Percentiles rank a stretch among this genome's conserved stretches.
phyloP scores from a whole-genome alignment of 352 stramenopile species.

The Pythium phragmiticola region DNA sequence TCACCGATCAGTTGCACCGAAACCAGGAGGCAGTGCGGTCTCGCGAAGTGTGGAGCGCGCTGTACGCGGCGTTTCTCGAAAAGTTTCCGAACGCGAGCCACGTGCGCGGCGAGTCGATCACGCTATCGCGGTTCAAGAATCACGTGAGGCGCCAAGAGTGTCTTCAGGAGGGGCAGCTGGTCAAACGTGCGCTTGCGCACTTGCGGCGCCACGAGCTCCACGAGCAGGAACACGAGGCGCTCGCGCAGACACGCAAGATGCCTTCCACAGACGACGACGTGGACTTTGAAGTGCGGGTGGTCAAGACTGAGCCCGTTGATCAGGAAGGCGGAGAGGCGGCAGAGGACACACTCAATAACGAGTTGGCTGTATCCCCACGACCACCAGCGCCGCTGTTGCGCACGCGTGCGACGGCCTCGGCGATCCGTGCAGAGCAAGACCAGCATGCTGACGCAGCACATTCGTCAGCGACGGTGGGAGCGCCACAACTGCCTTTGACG shows the following conservation, averaged over 20 bases:
- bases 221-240: neutral
- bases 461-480: neutral
- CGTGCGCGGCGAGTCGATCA: neutral
- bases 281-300: neutral
- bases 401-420: slow-evolving; percentile 8
- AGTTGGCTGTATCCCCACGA: neutral
- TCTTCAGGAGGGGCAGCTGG: neutral
- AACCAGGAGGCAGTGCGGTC: neutral
- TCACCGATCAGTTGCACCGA: slow-evolving; percentile 12
- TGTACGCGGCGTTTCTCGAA: slow-evolving; percentile 13
- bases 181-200: slow-evolving; percentile 5
- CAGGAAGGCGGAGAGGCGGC: neutral
- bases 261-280: neutral
- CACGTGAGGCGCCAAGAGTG: neutral
- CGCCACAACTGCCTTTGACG: neutral
- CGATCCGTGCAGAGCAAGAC: neutral
- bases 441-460: neutral
- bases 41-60: slow-evolving; percentile 6
- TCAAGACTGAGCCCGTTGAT: slow-evolving; percentile 5
- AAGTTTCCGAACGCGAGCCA: slow-evolving; percentile 8
- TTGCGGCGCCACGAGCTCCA: slow-evolving; percentile 11
- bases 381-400: slow-evolving; percentile 8
- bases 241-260: neutral
- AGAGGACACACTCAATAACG: neutral
- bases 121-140: neutral